Conservation (phyloP, 495 filamentous ascomycete genomes). For the Poronia punctata region DNA sequence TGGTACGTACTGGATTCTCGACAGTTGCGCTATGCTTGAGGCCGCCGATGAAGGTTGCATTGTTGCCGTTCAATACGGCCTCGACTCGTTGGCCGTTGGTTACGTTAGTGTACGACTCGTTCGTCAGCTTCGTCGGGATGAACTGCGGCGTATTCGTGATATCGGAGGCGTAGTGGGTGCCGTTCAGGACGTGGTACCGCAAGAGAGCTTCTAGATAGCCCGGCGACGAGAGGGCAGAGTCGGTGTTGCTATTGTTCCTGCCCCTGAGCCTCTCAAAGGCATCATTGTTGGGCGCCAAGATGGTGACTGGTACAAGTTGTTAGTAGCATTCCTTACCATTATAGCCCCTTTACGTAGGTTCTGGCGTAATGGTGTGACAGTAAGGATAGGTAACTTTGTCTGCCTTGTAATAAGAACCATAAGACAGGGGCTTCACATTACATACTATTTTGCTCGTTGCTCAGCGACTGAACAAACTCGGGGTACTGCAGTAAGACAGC, state of each 20-base stretch:
- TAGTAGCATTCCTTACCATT: background rate
- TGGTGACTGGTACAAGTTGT: constrained; percentile 38
- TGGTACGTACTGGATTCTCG: constrained; percentile 23
- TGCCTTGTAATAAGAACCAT: no score
- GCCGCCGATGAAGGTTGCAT: constrained; percentile 34
- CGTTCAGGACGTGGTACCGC: constrained; percentile 59
- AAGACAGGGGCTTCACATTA: no score
- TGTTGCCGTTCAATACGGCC: constrained; percentile 20
- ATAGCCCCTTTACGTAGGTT: no score
- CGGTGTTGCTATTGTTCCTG: constrained; percentile 15
- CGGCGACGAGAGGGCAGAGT: constrained; percentile 25
- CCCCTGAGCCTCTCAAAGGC: constrained; percentile 42
- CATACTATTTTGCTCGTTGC: background rate
- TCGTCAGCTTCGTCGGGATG: constrained; percentile 48
- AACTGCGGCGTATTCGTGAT: constrained; percentile 41
- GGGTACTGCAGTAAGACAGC: background rate
- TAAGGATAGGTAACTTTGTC: no score
- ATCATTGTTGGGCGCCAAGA: constrained; percentile 58
- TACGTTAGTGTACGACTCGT: constrained; percentile 39
- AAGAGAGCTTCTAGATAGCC: constrained; percentile 44
- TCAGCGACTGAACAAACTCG: background rate
- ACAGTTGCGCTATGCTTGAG: constrained; percentile 28
- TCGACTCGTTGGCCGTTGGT: constrained; percentile 36
- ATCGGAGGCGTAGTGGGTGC: constrained; percentile 38
- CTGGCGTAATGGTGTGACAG: no score